Base-by-base conservation (phyloP, 2,329 filamentous ascomycete genomes). In the Scedosporium aurantiacum region DNA sequence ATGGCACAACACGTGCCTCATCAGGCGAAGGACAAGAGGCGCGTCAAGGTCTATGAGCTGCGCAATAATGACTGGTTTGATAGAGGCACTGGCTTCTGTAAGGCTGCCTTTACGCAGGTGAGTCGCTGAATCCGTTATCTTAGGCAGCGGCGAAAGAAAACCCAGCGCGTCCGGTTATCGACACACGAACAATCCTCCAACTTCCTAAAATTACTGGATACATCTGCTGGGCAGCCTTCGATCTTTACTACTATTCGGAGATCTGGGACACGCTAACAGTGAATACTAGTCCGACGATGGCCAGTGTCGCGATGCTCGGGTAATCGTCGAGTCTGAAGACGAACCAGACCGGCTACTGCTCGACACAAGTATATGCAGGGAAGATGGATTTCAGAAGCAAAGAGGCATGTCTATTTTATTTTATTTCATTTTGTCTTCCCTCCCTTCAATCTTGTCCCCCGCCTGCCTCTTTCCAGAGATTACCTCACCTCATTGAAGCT, bases 21-120 rank as follows among this genome's bases (percentile, higher is more conserved):
- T 82, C 82, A 80, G 77, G 76, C 80, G 74, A 81, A 81, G 74
- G 83, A 86, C 70, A 84, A 80, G 76, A 85, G 83, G 74, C 83
- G 94, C 81, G 94, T 97, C 76, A 99, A 99, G 81, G 94, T 99
- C 73, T 99, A 99, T 76, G 94, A 97, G 79, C 83, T 99, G 70
- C 91, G 90, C 74, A 91, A 96, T 77, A 96, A 96, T 82, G 94
- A 97, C 84, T 99, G 94, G 94, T 97, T 93, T 73, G 94, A 99
- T 77, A 84, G 93, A 70, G 94, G 94, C 66, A 99, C 94, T 57
- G 94, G 94, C 65, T 97, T 97, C 75, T 97, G 94, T 74, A 90
- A 85, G 63, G 91, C 92, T 57, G 82, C 86, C 66, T 83, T 89
- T 66, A 76, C 87, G 65, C 82, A 86, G 73, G 89, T 94, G 83